Base-by-base conservation (phyloP, 345 rosid genomes). In the Citrus trifoliata region DNA sequence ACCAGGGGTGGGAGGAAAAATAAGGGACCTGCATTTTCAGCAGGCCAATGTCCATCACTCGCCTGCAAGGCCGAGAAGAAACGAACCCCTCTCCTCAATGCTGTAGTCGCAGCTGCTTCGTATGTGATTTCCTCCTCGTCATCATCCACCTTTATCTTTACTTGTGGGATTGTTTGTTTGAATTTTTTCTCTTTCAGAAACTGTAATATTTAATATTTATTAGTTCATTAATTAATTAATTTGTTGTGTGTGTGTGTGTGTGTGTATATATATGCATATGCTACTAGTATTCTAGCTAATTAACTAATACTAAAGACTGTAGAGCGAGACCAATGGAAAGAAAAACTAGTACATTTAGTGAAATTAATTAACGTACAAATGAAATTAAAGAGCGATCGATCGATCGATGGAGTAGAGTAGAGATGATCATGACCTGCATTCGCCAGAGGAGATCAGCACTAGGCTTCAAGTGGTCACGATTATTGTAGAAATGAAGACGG, bases 41-140 rank as follows among this genome's bases (percentile, higher is more conserved):
- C 87, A 10, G 87, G 85, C 87, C 87, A 85, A 48, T 85, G 87
- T 6, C 87, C 87, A 7, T 85, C 85, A 4, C 66, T 69, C n/a
- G 87, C 79, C 42, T 84, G 87, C 81, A 84, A 78, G 64, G 87
- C 87, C 1, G 85, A 81, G 77, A 79, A 84, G 81, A 81, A 84
- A 56, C 46, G 74, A 25, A 74, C 87, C 10, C 83, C 85, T 72
- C 85, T 82, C 67, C 32, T 73, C 74, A 84, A 62, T 1, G 87
- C 35, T 6, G 81, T 18, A 6, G 81, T 46, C 0, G 83, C 51
- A 13, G 51, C 85, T 28, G 25, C 76, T 53, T 84, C 87, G 24
- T 73, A 62, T 22, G 83, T 85, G 30, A 85, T 80, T 32, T 82
- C 81, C 61, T 79, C 51, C 51, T 46, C 51, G 1, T 46, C 51